Base-by-base conservation (phyloP, 2,329 filamentous ascomycete species). In the Fusarium denticulatum region DNA sequence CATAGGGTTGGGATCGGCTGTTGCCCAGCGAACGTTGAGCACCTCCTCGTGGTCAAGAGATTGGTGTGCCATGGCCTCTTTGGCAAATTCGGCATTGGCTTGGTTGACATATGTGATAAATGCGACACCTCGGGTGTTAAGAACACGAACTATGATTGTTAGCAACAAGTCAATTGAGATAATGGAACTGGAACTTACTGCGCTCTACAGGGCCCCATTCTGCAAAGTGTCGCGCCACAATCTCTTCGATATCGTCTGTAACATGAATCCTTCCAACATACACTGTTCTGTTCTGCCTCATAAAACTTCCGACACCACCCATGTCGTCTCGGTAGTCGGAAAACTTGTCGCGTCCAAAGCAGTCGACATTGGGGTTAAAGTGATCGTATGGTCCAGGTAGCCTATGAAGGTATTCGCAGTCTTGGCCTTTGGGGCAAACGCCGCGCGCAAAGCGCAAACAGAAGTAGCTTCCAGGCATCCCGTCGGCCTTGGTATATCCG, bases 121-220 rank as follows among this genome's bases (percentile, higher is more conserved):
- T 0, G 92, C 97, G 26, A 99, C 96, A 61, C 96, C 97, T 45
- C 96, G 86, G 2, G 91, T 92, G 64, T 97, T 98, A 20, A 99
- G 86, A 5, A 98, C 96, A 34, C 96, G 92, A 52, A 92, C 84
- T 85, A 53, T 30, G 9, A 36, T 42, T 0, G 40, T 78, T 52
- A 78, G 65, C 43, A 11, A n/a, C 32, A 43, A 42, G 60, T 66
- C 61, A 37, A 11, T n/a, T 14, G 8, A 22, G 3, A 7, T 36
- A 50, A 16, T 18, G 14, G 12, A 6, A 18, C n/a, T 10, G 13
- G 22, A 46, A 80, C 83, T 74, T 80, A 85, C 83, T 91, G 49
- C 96, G 90, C 81, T 98, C 96, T 56, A 99, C 86, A 78, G 95
- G 93, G 1, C 96, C 96, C 95, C 95, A 99, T 88, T 99, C 96